Conservation (phyloP, 2,329 filamentous ascomycete species). For the Botrytis paeoniae region DNA sequence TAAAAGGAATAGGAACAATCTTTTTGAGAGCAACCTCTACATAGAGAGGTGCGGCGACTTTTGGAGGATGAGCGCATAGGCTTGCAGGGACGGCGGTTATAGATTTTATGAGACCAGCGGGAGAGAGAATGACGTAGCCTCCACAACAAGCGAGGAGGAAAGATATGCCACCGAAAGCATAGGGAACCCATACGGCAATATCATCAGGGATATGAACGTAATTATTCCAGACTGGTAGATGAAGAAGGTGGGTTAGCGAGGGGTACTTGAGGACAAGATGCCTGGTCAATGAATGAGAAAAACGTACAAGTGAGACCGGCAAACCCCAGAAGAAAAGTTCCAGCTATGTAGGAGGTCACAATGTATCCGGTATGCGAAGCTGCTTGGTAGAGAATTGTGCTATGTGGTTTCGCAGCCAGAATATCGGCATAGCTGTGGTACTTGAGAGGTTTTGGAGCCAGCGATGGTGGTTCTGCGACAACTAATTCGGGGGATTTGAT, state of each 20-base stretch:
- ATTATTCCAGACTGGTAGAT: slow-evolving; percentile 40
- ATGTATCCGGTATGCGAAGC: slow-evolving; percentile 63
- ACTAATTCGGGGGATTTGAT: slow-evolving; percentile 1
- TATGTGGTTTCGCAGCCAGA: slow-evolving; percentile 53
- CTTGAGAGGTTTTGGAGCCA: slow-evolving; percentile 19
- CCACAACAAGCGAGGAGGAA: slow-evolving; percentile 59
- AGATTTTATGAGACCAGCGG: slow-evolving; percentile 54
- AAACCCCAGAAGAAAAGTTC: slow-evolving; percentile 51
- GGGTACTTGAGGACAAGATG: background rate
- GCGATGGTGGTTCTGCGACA: background rate
- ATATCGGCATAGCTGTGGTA: slow-evolving; percentile 49
- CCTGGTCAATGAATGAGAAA: background rate
- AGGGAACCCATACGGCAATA: slow-evolving; percentile 54
- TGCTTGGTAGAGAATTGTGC: slow-evolving; percentile 62
- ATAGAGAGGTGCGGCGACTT: slow-evolving; percentile 37
- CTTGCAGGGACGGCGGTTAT: slow-evolving; percentile 34
- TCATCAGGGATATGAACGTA: slow-evolving; percentile 50
- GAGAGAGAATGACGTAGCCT: slow-evolving; percentile 56
- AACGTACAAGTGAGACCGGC: slow-evolving; percentile 47
- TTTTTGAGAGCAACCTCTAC: slow-evolving; percentile 49
- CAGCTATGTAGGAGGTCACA: slow-evolving; percentile 55
- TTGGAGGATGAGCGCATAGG: slow-evolving; percentile 17
- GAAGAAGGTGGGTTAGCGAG: background rate
- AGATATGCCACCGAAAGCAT: slow-evolving; percentile 56
- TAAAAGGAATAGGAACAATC: slow-evolving; percentile 33